Evolutionary conservation across 2,329 filamentous ascomycete genomes (phyloP).

Genomic region (Tolypocladium inflatum): DNA sequence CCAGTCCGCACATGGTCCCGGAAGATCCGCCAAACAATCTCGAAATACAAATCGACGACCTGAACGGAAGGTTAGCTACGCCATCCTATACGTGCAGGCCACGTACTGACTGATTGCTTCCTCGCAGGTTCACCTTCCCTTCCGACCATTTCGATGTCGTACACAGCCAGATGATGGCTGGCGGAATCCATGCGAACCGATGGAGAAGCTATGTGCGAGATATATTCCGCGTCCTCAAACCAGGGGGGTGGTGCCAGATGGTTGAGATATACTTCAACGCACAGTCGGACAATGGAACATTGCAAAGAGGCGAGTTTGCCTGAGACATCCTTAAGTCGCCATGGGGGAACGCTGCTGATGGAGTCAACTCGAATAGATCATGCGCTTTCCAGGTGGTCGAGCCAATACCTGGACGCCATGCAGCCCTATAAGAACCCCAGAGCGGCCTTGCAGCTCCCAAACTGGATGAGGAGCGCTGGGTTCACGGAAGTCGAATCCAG

Average conservation of each 20-base stretch:
- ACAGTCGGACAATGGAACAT: constrained; percentile 76
- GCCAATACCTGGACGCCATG: constrained; percentile 51
- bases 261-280: constrained; percentile 80
- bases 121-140: constrained; percentile 52
- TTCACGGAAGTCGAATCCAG: constrained; percentile 58
- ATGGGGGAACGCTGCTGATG: constrained; percentile 1
- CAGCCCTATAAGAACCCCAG: constrained; percentile 58
- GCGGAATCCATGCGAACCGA: constrained; percentile 60
- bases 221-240: constrained; percentile 60
- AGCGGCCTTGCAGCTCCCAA: constrained; percentile 49
- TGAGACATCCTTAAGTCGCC: neutral
- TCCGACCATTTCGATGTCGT: constrained; percentile 71
- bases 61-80: constrained; percentile 49
- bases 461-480: constrained; percentile 49
- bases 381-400: constrained; percentile 60
- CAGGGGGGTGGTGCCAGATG: constrained; percentile 79
- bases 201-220: constrained; percentile 73
- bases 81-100: neutral
- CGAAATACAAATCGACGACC: constrained; percentile 62
- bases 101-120: neutral
- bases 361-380: constrained; percentile 35
- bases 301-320: constrained; percentile 46
- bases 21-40: constrained; percentile 57
- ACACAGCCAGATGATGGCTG: constrained; percentile 64
- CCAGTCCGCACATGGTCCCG: constrained; percentile 60